Evolutionary conservation across 2,329 filamentous ascomycete genomes (phyloP), one percentile per base, ranked within the genome.

Genomic region (Xylogone sp.): DNA sequence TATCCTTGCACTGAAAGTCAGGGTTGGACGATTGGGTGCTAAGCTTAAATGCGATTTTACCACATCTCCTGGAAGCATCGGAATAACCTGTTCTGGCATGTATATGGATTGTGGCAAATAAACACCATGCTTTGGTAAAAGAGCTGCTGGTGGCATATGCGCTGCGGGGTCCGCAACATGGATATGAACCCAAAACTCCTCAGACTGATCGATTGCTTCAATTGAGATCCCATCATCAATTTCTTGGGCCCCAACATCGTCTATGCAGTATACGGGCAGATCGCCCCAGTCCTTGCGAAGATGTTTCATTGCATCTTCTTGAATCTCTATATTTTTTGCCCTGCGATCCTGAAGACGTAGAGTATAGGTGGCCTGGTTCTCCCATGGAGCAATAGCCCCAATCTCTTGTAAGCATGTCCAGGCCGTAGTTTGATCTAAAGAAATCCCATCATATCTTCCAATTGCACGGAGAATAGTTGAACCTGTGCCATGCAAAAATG

Each of bases 201-300:
- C 65, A 19, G 75, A 55, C 56, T 56, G 18, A 67, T 73, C 68
- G 1, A 84, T 78, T 44, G 69, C 66, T 62, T 90, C 84, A 7
- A 94, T 63, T 1, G 88, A 93, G 8, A 95, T 70, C 1, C 85
- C 89, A 63, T 95, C 89, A 59, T 95, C 89, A 52, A 94, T 87
- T 59, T 93, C 83, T 22, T 78, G 72, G 0, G 90, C 87, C 31
- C 69, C 70, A 19, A 76, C 74, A 22, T 79, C 76, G 62, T 95
- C 89, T 53, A 95, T 88, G 58, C 87, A 90, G 64, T 84, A 92
- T 1, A 88, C 79, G 0, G 76, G 78, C 20, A 81, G 63, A n/a
- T 75, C 61, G 0, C 71, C 71, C 78, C 83, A 87, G 48, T 83
- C 77, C 53, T 75, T 77, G 45, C 88, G 81, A 21, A 79, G 62